phyloP scores from a whole-genome alignment of 768 basidiomycete species.

The Lactarius evosmus region DNA sequence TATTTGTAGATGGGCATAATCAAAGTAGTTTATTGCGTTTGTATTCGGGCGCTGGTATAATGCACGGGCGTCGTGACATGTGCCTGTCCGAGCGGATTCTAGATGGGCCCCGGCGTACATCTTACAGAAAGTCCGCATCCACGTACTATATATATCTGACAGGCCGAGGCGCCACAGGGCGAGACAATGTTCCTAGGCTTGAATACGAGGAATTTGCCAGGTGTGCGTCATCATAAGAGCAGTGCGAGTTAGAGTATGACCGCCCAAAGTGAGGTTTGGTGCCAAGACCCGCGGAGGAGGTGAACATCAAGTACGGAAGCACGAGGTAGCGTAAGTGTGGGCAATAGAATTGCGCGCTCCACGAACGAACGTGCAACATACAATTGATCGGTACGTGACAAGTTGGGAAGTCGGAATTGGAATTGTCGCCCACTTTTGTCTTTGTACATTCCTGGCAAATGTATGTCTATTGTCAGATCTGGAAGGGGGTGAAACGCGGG shows the following conservation, averaged over 20 bases:
- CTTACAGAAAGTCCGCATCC: neutral
- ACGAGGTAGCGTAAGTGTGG: neutral
- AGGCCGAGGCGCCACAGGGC: slow-evolving; percentile 1
- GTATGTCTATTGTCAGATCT: neutral
- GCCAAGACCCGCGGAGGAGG: too few species aligned
- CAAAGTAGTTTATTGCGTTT: slow-evolving; percentile 31
- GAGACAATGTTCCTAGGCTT: neutral
- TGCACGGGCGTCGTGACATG: neutral
- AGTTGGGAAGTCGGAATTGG: neutral
- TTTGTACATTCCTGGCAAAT: neutral
- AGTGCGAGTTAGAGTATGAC: neutral
- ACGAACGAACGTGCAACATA: neutral
- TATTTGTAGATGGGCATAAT: neutral
- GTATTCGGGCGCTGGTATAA: slow-evolving; percentile 35
- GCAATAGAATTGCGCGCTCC: neutral
- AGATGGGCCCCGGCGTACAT: neutral
- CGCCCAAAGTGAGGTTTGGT: neutral
- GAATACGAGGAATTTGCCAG: slow-evolving; percentile 9
- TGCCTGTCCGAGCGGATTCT: neutral
- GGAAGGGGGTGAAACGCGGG: too few species aligned
- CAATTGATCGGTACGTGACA: neutral
- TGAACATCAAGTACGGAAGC: neutral
- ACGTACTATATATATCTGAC: neutral
- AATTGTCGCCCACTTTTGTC: too few species aligned
- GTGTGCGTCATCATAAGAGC: neutral